Percentiles rank a stretch among this genome's conserved stretches.
Conservation (phyloP, 2,329 filamentous ascomycete genomes). For the Diaporthe citrichinensis region DNA sequence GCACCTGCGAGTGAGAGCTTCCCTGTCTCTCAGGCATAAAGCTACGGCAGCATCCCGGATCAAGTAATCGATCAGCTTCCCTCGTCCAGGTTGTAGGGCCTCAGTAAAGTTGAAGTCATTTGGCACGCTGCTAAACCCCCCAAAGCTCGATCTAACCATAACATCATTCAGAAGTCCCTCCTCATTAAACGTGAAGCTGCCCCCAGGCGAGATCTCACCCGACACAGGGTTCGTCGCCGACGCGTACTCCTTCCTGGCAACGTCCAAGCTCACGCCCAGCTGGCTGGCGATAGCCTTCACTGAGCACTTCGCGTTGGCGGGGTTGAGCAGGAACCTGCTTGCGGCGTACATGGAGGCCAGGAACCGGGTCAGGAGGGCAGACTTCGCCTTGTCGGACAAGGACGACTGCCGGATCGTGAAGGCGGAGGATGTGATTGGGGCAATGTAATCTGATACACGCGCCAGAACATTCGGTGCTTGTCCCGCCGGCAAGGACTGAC, state of each 20-base stretch:
- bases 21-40: conserved; percentile 32
- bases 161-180: conserved; percentile 49
- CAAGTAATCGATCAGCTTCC: conserved; percentile 49
- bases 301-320: conserved; percentile 43
- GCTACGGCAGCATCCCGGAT: conserved; percentile 46
- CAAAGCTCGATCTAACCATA: conserved; percentile 46
- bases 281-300: conserved; percentile 46
- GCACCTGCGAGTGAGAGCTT: not conserved
- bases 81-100: conserved; percentile 46
- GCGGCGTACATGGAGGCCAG: conserved; percentile 48
- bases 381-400: conserved; percentile 37
- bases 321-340: conserved; percentile 46
- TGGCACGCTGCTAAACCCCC: conserved; percentile 45
- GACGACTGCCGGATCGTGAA: conserved; percentile 45
- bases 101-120: conserved; percentile 46
- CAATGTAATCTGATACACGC: conserved; percentile 45
- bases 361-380: conserved; percentile 44
- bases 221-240: conserved; percentile 45
- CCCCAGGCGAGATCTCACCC: conserved; percentile 46
- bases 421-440: conserved; percentile 44
- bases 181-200: conserved; percentile 47
- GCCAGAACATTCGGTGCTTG: conserved; percentile 46
- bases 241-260: conserved; percentile 46
- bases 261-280: conserved; percentile 43
- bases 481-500: conserved; percentile 38